Base-by-base conservation (phyloP, 768 basidiomycete species). In the Collybia sordida region DNA sequence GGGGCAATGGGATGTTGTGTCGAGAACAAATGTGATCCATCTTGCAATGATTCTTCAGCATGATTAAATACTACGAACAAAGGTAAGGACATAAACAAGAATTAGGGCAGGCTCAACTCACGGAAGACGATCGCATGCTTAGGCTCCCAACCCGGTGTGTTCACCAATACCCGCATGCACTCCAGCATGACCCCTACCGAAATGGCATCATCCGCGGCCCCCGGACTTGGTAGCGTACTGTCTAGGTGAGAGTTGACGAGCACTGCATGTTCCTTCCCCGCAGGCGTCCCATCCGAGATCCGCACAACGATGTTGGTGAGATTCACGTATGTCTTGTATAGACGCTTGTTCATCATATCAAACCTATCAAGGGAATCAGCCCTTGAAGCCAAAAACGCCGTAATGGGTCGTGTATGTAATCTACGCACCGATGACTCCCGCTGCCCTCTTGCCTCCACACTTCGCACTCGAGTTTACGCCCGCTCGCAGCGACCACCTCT, bases 21-120 rank as follows among this genome's bases (percentile, higher is more conserved):
- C 5, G 93, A 86, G 66, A 87, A 98, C 3, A 97, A 73, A 68
- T 98, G 95, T 0, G 92, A 94, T 0, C 88, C 94, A 61, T 98
- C 96, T 66, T 98, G 96, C 24, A 98, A 71, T 1, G 88, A 92
- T 64, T 98, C 95, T 67, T 98, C 95, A 9, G 88, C 96, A 53
- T 96, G 80, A 57, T 98, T 98, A 73, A 96, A 97, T 53, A 98
- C 92, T 94, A 36, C 22, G n/a, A 25, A 38, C 3, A 25, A 6
- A 15, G 14, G n/a, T 6, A 5, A 17, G 9, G 21, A 9, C 22
- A 1, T 36, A 18, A 6, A 8, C 5, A 9, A 6, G 21, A 6
- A 37, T n/a, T 35, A 8, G n/a, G 25, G n/a, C 34, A 15, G 44
- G 23, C 21, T 8, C 9, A 14, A 74, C 90, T 68, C 58, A 93